Base-by-base conservation (phyloP, 2,329 filamentous ascomycete genomes). In the Chaetothyriales sp. region DNA sequence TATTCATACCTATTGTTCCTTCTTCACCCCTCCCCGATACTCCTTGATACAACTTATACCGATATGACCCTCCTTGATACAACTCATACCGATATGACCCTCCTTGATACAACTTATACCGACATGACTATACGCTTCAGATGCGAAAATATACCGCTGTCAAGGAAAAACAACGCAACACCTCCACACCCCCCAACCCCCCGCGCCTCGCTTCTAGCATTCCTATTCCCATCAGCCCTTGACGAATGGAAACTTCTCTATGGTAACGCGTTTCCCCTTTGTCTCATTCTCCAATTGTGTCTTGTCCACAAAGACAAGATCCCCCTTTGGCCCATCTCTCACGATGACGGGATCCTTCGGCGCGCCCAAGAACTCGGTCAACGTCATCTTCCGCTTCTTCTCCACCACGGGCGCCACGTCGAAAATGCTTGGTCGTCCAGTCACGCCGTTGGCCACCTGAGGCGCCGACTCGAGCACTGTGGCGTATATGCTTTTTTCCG, bases 261-360 rank as follows among this genome's bases (percentile, higher is more conserved):
- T 40, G 9, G 33, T 15, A 40, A 40, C 33, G 10, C 33, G 33
- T 15, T 13, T 46, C 55, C 51, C 28, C 52, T 51, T 28, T 40
- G 22, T 37, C 51, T 53, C 44, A 8, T 20, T 7, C 13, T 7
- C 18, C 50, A 33, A 22, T 18, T 13, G n/a, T 13, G 10, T 44
- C 49, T 28, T 51, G 18, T 61, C 59, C 18, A 47, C 25, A 50
- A 55, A 59, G 6, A 49, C 57, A 22, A 61, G 47, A 28, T 56
- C 50, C 20, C 51, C 52, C 22, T 52, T 51, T 4, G 48, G 46
- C 9, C 43, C 50, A 13, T 44, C 44, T 19, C 46, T 20, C 28
- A 51, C 53, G 37, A 58, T 48, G 33, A 55, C 51, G 18, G 51
- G 49, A 43, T 54, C 22, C 15, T 51, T 44, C 9, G 53, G 52